Base-by-base conservation (phyloP, 2,329 filamentous ascomycete genomes). In the Phaeophleospora eucalypticola region DNA sequence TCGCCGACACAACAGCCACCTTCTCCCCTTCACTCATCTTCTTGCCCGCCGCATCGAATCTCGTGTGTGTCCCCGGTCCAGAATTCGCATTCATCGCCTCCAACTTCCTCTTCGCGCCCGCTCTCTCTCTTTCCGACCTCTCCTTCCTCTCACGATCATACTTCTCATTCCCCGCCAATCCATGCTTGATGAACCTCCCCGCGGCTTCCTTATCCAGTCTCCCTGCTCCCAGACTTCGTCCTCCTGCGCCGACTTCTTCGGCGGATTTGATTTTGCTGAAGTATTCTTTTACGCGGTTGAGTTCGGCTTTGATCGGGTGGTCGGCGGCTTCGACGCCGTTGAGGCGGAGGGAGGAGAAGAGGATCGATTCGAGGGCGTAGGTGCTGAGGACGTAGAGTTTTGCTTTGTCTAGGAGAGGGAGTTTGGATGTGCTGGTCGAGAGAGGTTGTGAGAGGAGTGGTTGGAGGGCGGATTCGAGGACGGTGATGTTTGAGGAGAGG, bases 381-480 rank as follows among this genome's bases (percentile, higher is more conserved):
- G 89, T 86, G 42, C 84, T 77, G 16, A 95, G 76, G n/a, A 93
- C 84, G 65, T 94, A 89, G 49, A 96, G 82, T 71, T 97, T 96
- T 6, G 93, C 89, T 71, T 89, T 90, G 73, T 97, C 91, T 51
- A 98, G 77, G n/a, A 97, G 77, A 1, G 91, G 90, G 20, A 97
- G 76, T 64, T 89, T 89, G 45, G 82, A 83, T 4, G 88, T 82
- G 46, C 81, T 79, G 34, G 84, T 80, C 41, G 81, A 74, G 36
- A 96, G 71, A 1, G 78, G 68, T 41, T 77, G 76, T 29, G 76
- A 73, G 19, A 95, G 71, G 4, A 97, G 72, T n/a, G 91, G 89
- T 53, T 80, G 71, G 20, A 97, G 75, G 3, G 80, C 76, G 29
- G 83, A 79, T 64, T 94, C 82, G 38, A 97, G 78, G 45, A 84